Base-by-base conservation (phyloP, 805 yeast genomes). In the Barnettozyma sp. region DNA sequence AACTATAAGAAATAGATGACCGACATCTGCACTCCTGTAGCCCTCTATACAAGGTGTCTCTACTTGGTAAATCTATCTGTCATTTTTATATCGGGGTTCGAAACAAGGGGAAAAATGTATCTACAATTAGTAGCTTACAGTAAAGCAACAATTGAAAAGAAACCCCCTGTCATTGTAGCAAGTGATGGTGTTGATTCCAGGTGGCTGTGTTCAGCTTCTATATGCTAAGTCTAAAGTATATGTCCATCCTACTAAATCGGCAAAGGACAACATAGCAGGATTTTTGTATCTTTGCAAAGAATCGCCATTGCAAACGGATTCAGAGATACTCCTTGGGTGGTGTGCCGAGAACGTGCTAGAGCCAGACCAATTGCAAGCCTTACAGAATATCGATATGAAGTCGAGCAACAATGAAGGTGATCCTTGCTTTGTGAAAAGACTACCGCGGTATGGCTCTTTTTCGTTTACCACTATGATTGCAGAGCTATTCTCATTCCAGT, bases 251-350 rank as follows among this genome's bases (percentile, higher is more conserved):
- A 73, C 92, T 0, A 65, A 72, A 10, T 69, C 78, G 15, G 71
- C 84, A 20, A 66, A 66, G 35, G 95, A 90, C 51, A 88, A 90
- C 53, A 65, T 90, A 15, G 59, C 82, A 0, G 98, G 98, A 3
- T 85, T 71, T 49, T 55, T 92, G 25, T 65, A 82, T 6, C 65
- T 92, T 12, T 71, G 77, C 13, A 66, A 69, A 27, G 82, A 83
- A 12, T 58, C 63, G 30, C 58, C 58, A 41, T 53, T 71, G 7
- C 42, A 45, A 17, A 49, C 73, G 32, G 62, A 65, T 43, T 24
- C 20, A 5, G 86, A 81, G 26, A 59, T 78, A 4, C 54, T 74
- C 6, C 58, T 86, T 22, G 75, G 87, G 0, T 85, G 84, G 70
- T 68, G 78, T 12, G 85, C 94, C 0, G 84, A 77, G 40, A 60